These are phyloP conservation scores for Leucaena leucocephala DNA, from an alignment of 306 rosid species.

Conservation along the genomic window DNA sequence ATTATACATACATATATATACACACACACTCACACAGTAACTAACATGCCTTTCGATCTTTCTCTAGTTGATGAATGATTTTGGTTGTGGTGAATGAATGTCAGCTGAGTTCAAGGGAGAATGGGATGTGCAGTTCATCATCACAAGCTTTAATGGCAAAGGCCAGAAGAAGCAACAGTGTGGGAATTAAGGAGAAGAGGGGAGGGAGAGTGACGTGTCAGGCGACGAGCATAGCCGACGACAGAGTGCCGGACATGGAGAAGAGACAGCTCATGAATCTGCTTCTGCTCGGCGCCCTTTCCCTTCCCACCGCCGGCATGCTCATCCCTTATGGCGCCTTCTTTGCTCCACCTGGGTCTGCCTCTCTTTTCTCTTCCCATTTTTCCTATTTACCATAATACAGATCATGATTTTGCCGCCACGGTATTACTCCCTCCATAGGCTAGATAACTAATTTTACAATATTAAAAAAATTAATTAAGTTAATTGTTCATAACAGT, in stretches of 20 bases:
- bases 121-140: conserved; percentile 50
- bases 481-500: no score
- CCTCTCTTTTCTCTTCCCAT: not conserved
- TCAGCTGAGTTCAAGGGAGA: conserved; percentile 50
- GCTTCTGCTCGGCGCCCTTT: conserved; percentile 56
- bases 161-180: conserved; percentile 29
- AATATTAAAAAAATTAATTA: no score
- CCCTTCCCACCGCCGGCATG: conserved; percentile 55
- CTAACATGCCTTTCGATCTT: not conserved
- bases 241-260: conserved; percentile 64
- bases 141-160: conserved; percentile 47
- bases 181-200: conserved; percentile 44
- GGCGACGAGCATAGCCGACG: conserved; percentile 53
- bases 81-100: not conserved
- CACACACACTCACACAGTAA: not conserved
- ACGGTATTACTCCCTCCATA: no score
- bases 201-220: conserved; percentile 48
- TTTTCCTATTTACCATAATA: not conserved
- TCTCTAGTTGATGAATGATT: no score
- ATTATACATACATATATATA: not conserved
- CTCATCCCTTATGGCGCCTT: conserved; percentile 54
- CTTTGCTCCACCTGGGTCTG: conserved; percentile 62
- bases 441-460: no score
- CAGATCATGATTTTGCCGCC: no score
- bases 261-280: conserved; percentile 61